Conservation (phyloP, 1,284 basidiomycete genomes). For the Uromyces viciae-fabae region DNA sequence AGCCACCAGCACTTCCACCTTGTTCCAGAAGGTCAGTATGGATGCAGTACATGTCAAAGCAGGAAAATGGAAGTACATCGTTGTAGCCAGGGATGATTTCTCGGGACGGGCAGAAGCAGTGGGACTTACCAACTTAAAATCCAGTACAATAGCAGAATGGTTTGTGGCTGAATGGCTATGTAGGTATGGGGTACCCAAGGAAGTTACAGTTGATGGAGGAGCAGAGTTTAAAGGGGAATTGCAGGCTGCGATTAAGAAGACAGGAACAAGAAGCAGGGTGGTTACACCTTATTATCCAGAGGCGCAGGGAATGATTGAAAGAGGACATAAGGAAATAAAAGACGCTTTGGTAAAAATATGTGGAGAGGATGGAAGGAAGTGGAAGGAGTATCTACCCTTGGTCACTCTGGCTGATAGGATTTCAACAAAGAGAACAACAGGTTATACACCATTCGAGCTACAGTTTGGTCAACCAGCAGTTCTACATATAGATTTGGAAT, state of each 20-base stretch:
- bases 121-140: neutral
- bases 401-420: constrained; percentile 19
- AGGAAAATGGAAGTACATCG: constrained; percentile 9
- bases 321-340: constrained; percentile 34
- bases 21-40: neutral
- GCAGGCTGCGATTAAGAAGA: neutral
- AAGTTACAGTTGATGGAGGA: constrained; percentile 22
- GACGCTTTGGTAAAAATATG: constrained; percentile 19
- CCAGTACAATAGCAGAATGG: constrained; percentile 22
- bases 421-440: constrained; percentile 20
- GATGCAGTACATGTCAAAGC: neutral
- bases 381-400: constrained; percentile 25
- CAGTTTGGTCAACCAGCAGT: constrained; percentile 29
- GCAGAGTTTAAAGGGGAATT: constrained; percentile 23
- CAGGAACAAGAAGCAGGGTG: neutral
- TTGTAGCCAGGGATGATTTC: constrained; percentile 15
- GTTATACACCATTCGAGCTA: constrained; percentile 15
- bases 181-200: constrained; percentile 27
- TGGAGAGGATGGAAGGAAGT: neutral
- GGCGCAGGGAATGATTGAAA: constrained; percentile 28
- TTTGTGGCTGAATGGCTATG: constrained; percentile 27
- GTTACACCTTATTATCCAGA: constrained; percentile 18
- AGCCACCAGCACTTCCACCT: neutral
- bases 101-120: constrained; percentile 5
- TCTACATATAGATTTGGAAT: constrained; percentile 6